phyloP scores from a whole-genome alignment of 345 rosid genomes.

The Brassica rapa region DNA sequence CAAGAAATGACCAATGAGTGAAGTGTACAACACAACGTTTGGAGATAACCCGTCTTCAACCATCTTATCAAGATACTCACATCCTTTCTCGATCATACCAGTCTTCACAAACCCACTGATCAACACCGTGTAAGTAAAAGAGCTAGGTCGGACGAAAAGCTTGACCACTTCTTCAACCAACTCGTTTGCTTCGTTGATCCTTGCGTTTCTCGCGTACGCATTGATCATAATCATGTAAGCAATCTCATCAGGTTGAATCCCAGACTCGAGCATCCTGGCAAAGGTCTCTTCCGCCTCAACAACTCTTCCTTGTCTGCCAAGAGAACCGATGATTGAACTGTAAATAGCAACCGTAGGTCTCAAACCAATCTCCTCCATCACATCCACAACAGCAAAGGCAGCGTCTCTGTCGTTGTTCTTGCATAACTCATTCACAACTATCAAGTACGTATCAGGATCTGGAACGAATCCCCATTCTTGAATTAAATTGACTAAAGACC shows the following conservation, averaged over 20 bases:
- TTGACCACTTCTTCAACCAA: slow-evolving; percentile 61
- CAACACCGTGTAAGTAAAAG: slow-evolving; percentile 58
- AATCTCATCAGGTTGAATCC: slow-evolving; percentile 68
- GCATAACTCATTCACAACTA: slow-evolving; percentile 54
- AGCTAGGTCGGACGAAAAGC: slow-evolving; percentile 50
- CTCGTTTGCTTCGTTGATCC: slow-evolving; percentile 50
- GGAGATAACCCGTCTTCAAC: slow-evolving; percentile 59
- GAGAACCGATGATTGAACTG: slow-evolving; percentile 52
- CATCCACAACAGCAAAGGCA: slow-evolving; percentile 48
- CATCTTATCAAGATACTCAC: slow-evolving; percentile 64
- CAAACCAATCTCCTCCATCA: slow-evolving; percentile 56
- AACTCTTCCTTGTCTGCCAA: slow-evolving; percentile 49
- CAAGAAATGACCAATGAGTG: slow-evolving; percentile 53
- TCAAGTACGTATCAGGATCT: slow-evolving; percentile 55
- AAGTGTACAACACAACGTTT: slow-evolving; percentile 57
- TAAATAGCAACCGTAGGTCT: slow-evolving; percentile 67
- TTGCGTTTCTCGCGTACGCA: slow-evolving; percentile 54
- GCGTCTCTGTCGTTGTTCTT: slow-evolving; percentile 47
- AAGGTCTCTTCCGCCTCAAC: slow-evolving; percentile 61
- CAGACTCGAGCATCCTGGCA: slow-evolving; percentile 58
- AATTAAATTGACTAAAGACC: slow-evolving; percentile 45
- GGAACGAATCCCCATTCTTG: slow-evolving; percentile 52
- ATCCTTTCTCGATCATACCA: slow-evolving; percentile 58
- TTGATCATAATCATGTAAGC: slow-evolving; percentile 71
- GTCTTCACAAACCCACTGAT: slow-evolving; percentile 63